Percentiles rank a stretch among this genome's conserved stretches.
These are phyloP conservation scores for Lenwebbia sp. DNA, from an alignment of 345 rosid genomes.

Conservation along the genomic window DNA sequence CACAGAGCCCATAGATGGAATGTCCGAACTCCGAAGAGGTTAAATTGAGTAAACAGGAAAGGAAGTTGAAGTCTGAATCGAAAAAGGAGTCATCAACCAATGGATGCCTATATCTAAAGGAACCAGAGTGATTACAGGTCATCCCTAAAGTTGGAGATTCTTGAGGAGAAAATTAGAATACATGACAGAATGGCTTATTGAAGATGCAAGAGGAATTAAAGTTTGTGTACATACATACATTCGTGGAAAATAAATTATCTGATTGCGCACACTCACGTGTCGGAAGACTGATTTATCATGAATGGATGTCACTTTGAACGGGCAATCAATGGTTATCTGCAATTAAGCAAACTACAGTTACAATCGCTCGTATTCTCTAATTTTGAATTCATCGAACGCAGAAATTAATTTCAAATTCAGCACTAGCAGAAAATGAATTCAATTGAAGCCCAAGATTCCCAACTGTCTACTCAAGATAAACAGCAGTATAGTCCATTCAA, in stretches of 20 bases:
- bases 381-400: neutral
- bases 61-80: neutral
- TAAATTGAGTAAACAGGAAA: neutral
- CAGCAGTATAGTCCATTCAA: neutral
- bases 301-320: neutral
- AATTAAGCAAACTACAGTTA: neutral
- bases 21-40: neutral
- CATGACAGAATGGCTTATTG: neutral
- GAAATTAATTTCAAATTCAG: neutral
- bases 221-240: neutral
- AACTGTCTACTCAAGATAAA: neutral
- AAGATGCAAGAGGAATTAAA: neutral
- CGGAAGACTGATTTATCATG: neutral
- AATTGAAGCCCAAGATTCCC: neutral
- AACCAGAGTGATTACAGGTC: neutral
- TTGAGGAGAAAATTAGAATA: neutral
- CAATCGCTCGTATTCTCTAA: neutral
- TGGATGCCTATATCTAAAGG: neutral
- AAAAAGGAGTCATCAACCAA: neutral
- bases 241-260: neutral
- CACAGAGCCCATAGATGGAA: neutral
- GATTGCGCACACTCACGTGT: neutral
- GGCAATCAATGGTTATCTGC: neutral
- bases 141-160: neutral
- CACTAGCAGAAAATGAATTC: neutral